A percentile compares a stretch with the other conserved stretches of the same genome.
Evolutionary conservation across 495 filamentous ascomycete species (phyloP).

Genomic region (Parathielavia hyrcaniae): DNA sequence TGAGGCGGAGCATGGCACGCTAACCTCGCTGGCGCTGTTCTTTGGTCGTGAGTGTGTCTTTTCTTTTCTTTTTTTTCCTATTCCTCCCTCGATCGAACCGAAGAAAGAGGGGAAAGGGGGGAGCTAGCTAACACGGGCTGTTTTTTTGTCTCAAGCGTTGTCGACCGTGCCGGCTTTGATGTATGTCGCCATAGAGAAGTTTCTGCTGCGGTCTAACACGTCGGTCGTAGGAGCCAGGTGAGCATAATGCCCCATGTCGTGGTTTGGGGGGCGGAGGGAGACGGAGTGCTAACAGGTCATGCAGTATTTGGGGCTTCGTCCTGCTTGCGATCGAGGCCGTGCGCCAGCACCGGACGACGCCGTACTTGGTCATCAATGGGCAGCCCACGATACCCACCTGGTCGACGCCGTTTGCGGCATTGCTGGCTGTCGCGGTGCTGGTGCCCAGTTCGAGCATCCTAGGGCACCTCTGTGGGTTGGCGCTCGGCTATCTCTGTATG

Average conservation of each 20-base stretch:
- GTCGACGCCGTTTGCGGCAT: conserved; percentile 72
- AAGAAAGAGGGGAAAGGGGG: background rate
- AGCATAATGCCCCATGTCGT: conserved; percentile 17
- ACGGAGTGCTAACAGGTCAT: conserved; percentile 2
- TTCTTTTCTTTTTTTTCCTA: too few relatives aligned
- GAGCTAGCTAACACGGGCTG: background rate
- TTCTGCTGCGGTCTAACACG: conserved; percentile 57
- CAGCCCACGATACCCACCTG: conserved; percentile 76
- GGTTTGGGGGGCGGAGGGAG: background rate
- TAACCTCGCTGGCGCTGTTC: conserved; percentile 75
- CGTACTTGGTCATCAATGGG: conserved; percentile 65
- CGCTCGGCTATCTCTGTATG: conserved; percentile 80
- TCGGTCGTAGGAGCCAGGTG: conserved; percentile 78
- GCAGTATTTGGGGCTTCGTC: conserved; percentile 85
- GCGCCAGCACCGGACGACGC: conserved; percentile 65
- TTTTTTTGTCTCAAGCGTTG: conserved; percentile 51
- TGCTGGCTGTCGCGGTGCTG: conserved; percentile 64
- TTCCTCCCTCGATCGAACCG: too few relatives aligned
- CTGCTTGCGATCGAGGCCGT: conserved; percentile 78
- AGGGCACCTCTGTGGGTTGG: conserved; percentile 76
- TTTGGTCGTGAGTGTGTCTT: conserved; percentile 66
- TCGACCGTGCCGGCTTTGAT: conserved; percentile 69
- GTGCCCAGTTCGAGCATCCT: conserved; percentile 75
- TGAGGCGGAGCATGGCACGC: conserved; percentile 88
- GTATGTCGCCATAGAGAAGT: conserved; percentile 65